phyloP scores from a whole-genome alignment of 345 rosid species.

The Arabis hirsuta region DNA sequence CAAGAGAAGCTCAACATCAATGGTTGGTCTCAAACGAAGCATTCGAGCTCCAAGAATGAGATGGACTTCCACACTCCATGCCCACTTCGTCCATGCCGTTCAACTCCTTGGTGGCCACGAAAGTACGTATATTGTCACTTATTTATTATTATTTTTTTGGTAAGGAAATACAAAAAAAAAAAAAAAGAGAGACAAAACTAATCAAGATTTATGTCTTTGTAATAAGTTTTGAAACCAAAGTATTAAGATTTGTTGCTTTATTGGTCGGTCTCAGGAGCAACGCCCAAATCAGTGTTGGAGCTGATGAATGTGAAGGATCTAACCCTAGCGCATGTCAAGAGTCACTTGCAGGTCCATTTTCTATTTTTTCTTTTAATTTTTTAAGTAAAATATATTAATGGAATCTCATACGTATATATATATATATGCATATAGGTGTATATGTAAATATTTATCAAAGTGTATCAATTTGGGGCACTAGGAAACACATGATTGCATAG shows the following conservation, averaged over 20 bases:
- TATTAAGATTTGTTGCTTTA: slow-evolving; percentile 14
- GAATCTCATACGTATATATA: slow-evolving; percentile 1
- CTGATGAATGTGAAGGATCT: slow-evolving; percentile 99
- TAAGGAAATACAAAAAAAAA: background rate
- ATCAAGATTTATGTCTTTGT: slow-evolving; percentile 9
- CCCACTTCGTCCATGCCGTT: slow-evolving; percentile 94
- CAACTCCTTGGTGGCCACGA: slow-evolving; percentile 99
- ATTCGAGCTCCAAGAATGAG: slow-evolving; percentile 96
- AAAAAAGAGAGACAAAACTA: background rate
- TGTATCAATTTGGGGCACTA: slow-evolving; percentile 36
- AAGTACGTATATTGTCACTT: slow-evolving; percentile 44
- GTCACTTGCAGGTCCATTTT: slow-evolving; percentile 92
- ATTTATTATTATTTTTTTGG: background rate
- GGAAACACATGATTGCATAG: slow-evolving; percentile 32
- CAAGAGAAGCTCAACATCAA: slow-evolving; percentile 66
- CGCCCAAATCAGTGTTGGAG: slow-evolving; percentile 97
- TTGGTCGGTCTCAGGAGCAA: slow-evolving; percentile 66
- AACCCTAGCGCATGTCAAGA: slow-evolving; percentile 99
- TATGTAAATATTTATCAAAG: slow-evolving; percentile 9
- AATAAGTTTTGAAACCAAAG: slow-evolving; percentile 26
- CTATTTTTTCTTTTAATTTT: background rate
- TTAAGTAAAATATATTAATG: background rate
- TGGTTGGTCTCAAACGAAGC: slow-evolving; percentile 57
- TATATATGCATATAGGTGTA: background rate
- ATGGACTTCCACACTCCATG: slow-evolving; percentile 96